Percentiles rank a stretch among this genome's conserved stretches.
These are phyloP conservation scores for Monosporozyma aquatica DNA, from an alignment of 805 yeast genomes.

Conservation along the genomic window DNA sequence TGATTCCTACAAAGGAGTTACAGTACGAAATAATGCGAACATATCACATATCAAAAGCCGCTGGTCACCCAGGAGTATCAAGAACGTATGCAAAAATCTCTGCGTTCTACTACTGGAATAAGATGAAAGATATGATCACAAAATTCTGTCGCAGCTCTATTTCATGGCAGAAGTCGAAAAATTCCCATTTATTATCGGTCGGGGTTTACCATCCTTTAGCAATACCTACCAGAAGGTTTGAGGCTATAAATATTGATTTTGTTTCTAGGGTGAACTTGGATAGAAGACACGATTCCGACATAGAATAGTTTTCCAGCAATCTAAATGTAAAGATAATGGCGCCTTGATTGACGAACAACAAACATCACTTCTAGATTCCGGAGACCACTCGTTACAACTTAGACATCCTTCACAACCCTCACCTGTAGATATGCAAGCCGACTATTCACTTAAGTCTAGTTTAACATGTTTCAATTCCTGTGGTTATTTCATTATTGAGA, in stretches of 20 bases:
- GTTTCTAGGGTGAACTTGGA: background rate
- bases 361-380: too few species aligned
- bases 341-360: too few species aligned
- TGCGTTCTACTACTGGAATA: background rate
- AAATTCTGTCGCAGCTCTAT: background rate
- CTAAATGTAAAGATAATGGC: too few species aligned
- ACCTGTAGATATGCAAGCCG: too few species aligned
- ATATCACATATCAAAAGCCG: background rate
- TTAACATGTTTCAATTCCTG: too few species aligned
- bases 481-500: too few species aligned
- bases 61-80: background rate
- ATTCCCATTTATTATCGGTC: background rate
- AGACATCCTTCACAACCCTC: too few species aligned
- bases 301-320: too few species aligned
- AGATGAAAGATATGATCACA: background rate
- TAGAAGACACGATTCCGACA: background rate
- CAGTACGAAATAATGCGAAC: too few species aligned
- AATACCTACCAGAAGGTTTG: background rate
- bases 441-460: too few species aligned
- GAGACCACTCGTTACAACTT: too few species aligned
- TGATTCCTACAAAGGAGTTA: too few species aligned
- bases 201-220: conserved; percentile 1
- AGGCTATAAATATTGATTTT: conserved; percentile 1
- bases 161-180: background rate
- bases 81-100: background rate